Base-by-base conservation (phyloP, 108 stramenopile species). In the Cyclostephanos invisitatus region DNA sequence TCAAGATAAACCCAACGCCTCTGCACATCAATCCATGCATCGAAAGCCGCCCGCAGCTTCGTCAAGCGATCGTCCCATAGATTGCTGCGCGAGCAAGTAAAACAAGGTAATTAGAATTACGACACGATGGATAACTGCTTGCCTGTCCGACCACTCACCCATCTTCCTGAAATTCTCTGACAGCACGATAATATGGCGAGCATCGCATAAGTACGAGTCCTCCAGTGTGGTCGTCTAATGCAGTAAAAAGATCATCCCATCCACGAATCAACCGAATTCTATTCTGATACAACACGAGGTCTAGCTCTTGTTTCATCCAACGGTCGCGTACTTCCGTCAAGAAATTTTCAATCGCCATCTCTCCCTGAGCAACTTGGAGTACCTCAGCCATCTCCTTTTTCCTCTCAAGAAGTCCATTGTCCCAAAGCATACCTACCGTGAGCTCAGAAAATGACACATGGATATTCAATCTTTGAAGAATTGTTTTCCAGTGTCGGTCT, bases 311-410 rank as follows among this genome's bases (percentile, higher is more conserved):
- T 53, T 91, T 91, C 72, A 88, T 86, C 99, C 99, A 99, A n/a
- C 89, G 83, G 51, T 97, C 96, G 29, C 95, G 87, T n/a, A 99
- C 96, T 83, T 99, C 91, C 5, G 67, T 68, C 21, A 99, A 74
- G 82, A 97, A 99, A 49, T 93, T 83, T 72, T 98, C 98, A 37
- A 99, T 89, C 2, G 99, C 98, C 97, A 96, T 96, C 81, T 99
- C 99, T 21, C 97, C 97, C 73, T 98, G 97, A 25, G 99, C 99
- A 29, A 90, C 72, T 17, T 91, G 83, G 27, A 99, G 82, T 57
- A 96, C 85, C 59, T 98, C 97, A 28, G 65, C 70, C 50, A 99
- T 83, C 62, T 87, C 90, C 73, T 95, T 96, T 81, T 91, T 95
- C 54, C 93, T 80, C 0, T 78, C 83, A 25, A 92, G 29, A 8